Conservation (phyloP, 2,329 filamentous ascomycete species). For the Ophiostoma himal-ulmi region DNA sequence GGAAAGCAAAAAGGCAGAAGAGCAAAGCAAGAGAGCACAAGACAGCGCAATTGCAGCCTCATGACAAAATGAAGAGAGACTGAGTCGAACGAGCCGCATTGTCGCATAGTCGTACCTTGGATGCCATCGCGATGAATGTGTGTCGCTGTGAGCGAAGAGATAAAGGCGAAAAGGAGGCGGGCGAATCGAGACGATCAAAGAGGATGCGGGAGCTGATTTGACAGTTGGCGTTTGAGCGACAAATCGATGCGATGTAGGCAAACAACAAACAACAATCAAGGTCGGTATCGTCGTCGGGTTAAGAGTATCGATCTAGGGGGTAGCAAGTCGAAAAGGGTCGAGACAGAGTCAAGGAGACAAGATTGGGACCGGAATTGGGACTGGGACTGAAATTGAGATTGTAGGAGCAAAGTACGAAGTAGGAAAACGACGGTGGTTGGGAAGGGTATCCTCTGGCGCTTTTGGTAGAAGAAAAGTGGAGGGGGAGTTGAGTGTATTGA, state of each 20-base stretch:
- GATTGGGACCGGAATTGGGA: slow-evolving; percentile 10
- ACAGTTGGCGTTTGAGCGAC: background rate
- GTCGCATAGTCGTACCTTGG: slow-evolving; percentile 22
- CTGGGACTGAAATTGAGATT: slow-evolving; percentile 14
- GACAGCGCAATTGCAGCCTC: background rate
- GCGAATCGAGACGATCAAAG: background rate
- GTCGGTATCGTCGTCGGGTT: background rate
- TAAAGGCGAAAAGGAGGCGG: background rate
- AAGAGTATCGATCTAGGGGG: slow-evolving; percentile 8
- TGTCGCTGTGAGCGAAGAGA: slow-evolving; percentile 1
- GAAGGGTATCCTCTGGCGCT: slow-evolving; percentile 16
- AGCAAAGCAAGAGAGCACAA: background rate
- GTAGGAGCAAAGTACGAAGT: slow-evolving; percentile 15
- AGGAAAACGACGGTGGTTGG: slow-evolving; percentile 23
- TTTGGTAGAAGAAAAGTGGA: slow-evolving; percentile 21
- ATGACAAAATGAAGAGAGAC: background rate
- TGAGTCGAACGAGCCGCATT: background rate
- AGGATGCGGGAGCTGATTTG: background rate
- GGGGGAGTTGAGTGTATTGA: slow-evolving; percentile 8
- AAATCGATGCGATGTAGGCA: slow-evolving; percentile 8
- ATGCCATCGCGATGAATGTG: slow-evolving; percentile 21
- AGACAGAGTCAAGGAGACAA: slow-evolving; percentile 14
- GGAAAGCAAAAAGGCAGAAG: background rate
- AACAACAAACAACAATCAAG: background rate
- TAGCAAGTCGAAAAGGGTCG: slow-evolving; percentile 9